A percentile compares a stretch with the other conserved stretches of the same genome.
Evolutionary conservation across 176 grass and related monocot species (phyloP).

Genomic region (Avena eriantha): DNA sequence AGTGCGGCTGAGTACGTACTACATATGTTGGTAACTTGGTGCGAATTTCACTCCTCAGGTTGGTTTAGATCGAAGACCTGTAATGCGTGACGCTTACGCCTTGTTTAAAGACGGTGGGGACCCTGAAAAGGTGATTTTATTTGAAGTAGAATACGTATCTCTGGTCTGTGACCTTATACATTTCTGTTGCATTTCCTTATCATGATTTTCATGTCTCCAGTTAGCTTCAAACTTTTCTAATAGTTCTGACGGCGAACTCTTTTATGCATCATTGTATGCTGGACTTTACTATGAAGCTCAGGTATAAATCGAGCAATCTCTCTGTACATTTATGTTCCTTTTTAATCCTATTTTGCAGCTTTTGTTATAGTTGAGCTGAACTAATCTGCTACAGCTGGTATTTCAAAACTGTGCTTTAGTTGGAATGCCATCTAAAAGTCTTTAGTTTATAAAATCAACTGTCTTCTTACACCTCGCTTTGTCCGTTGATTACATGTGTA

Average conservation of each 20-base stretch:
- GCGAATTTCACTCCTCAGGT: slow-evolving; percentile 54
- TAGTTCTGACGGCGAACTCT: slow-evolving; percentile 57
- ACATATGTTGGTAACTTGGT: background rate
- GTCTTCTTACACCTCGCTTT: background rate
- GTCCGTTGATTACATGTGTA: background rate
- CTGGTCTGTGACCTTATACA: background rate
- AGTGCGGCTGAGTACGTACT: background rate
- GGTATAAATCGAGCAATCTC: slow-evolving; percentile 45
- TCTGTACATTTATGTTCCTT: background rate
- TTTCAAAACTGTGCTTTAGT: background rate
- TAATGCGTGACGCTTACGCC: slow-evolving; percentile 72
- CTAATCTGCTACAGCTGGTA: background rate
- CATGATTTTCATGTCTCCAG: slow-evolving; percentile 49
- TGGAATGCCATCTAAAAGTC: background rate
- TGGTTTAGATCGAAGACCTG: slow-evolving; percentile 70
- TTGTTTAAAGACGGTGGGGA: slow-evolving; percentile 82
- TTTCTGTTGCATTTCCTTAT: background rate
- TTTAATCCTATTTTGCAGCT: background rate
- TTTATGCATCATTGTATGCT: slow-evolving; percentile 85
- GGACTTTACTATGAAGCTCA: slow-evolving; percentile 89
- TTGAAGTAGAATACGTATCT: background rate
- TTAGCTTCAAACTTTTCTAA: slow-evolving; percentile 61
- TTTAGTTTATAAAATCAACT: background rate
- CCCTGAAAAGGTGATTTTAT: slow-evolving; percentile 67
- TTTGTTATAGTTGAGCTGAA: background rate